phyloP scores from a whole-genome alignment of 2,329 filamentous ascomycete species.

The Cyphellophora europaea region DNA sequence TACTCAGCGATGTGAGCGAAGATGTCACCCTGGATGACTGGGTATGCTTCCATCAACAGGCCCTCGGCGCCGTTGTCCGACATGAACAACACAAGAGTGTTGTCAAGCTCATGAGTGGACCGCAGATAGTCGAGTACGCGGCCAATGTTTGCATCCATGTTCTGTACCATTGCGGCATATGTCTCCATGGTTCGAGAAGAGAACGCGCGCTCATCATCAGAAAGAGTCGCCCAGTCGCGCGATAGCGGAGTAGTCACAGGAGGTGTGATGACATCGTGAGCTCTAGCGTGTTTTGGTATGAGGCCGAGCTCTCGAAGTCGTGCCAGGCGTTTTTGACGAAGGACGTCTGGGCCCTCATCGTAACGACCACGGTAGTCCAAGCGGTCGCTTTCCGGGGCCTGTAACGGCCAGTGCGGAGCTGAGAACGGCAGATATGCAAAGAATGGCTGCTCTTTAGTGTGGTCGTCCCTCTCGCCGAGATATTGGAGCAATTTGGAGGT shows the following conservation, averaged over 20 bases:
- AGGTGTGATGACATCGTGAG: constrained; percentile 30
- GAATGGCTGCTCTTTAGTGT: constrained; percentile 8
- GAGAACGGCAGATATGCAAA: constrained; percentile 40
- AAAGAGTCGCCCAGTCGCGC: constrained; percentile 9
- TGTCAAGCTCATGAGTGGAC: constrained; percentile 24
- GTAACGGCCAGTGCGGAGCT: constrained; percentile 55
- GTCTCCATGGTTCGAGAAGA: constrained; percentile 23
- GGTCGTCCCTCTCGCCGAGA: constrained; percentile 10
- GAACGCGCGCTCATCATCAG: constrained; percentile 5
- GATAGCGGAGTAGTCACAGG: constrained; percentile 5
- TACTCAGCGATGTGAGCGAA: constrained; percentile 24
- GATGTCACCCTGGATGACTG: constrained; percentile 24
- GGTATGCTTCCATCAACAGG: constrained; percentile 21
- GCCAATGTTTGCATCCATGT: constrained; percentile 25
- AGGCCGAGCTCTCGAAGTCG: constrained; percentile 50
- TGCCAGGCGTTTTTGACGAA: constrained; percentile 44
- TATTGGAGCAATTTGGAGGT: constrained; percentile 9
- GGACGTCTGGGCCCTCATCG: constrained; percentile 49
- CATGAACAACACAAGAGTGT: constrained; percentile 30
- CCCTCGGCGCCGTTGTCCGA: constrained; percentile 30
- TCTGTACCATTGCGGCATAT: constrained; percentile 27
- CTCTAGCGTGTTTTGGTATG: constrained; percentile 37
- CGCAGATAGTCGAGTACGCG: constrained; percentile 23
- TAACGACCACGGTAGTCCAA: constrained; percentile 51
- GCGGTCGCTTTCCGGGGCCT: constrained; percentile 47